Percentiles rank a stretch among this genome's conserved stretches.
Conservation (phyloP, 1,284 basidiomycete species). For the Cutaneotrichosporon cutaneum region DNA sequence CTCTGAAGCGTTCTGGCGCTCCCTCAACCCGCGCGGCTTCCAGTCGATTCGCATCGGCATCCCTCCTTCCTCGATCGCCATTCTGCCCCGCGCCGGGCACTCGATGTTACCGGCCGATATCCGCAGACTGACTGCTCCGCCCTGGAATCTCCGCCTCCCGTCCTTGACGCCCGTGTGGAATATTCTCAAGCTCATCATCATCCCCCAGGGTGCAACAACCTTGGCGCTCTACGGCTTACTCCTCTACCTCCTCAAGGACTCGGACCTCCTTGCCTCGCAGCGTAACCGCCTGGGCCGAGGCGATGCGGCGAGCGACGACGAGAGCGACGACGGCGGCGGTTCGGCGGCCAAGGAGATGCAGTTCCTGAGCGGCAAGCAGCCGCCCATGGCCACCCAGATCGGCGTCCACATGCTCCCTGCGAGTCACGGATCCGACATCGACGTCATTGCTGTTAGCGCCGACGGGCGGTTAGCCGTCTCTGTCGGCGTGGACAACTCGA, state of each 20-base stretch:
- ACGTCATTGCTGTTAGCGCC: conserved; percentile 68
- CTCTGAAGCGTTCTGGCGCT: conserved; percentile 65
- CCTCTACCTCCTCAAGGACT: conserved; percentile 86
- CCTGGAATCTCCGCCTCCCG: conserved; percentile 44
- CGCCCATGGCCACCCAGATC: conserved; percentile 9
- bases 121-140: conserved; percentile 37
- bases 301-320: conserved; percentile 24
- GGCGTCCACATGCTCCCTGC: conserved; percentile 69
- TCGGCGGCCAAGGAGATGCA: background rate
- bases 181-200: conserved; percentile 74
- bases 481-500: conserved; percentile 67
- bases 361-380: background rate
- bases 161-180: conserved; percentile 60
- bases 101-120: conserved; percentile 43
- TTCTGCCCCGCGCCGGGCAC: conserved; percentile 57
- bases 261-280: conserved; percentile 85
- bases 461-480: conserved; percentile 66
- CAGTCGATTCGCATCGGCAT: conserved; percentile 73
- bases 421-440: conserved; percentile 74
- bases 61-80: conserved; percentile 73
- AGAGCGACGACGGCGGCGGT: conserved; percentile 12
- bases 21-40: conserved; percentile 71
- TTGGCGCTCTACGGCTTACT: conserved; percentile 72
- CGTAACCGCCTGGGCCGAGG: conserved; percentile 56
- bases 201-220: conserved; percentile 80